Base-by-base conservation (phyloP, 129 eudicot genomes). In the Saussurea involucrata region DNA sequence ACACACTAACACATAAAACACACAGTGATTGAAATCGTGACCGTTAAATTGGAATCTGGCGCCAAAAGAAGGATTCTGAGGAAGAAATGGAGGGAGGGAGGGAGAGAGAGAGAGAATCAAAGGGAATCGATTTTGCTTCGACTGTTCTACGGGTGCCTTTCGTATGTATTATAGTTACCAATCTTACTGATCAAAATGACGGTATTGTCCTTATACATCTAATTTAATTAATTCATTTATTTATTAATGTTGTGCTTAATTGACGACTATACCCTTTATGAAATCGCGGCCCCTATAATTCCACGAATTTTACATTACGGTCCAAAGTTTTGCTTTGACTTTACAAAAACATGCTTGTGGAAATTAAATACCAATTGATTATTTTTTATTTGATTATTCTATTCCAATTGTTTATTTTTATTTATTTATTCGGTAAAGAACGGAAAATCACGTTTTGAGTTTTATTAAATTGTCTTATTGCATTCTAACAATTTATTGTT, bases 21-120 rank as follows among this genome's bases (percentile, higher is more conserved):
- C 63, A 37, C 67, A 77, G 68, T 67, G 25, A 44, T 31, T 40
- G 63, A 63, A 63, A 78, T 66, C 79, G 76, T 65, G 86, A 72
- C 83, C 71, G 75, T 78, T 78, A 24, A 11, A 72, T 71, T 31
- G 72, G 71, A 72, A 83, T 72, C 75, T 68, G 83, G 83, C 86
- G 86, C 86, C 80, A 78, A 82, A 75, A 77, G 13, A 53, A 9
- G 13, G 72, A 63, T 60, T 66, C 40, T 22, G 63, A 36, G 29
- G 66, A 34, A 55, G 36, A 55, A 65, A 32, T 37, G 6, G 1
- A 27, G n/a, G n/a, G n/a, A n/a, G n/a, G n/a, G n/a, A n/a, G n/a
- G n/a, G n/a, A 7, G 71, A 25, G 27, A 72, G 44, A 36, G 49
- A 40, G 49, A 40, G 49, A 10, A 8, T 31, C 6, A 31, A 76